Percentiles rank a stretch among this genome's conserved stretches.
These are phyloP conservation scores for Beauveria sp. DNA, from an alignment of 2,329 filamentous ascomycete genomes.

Conservation along the genomic window DNA sequence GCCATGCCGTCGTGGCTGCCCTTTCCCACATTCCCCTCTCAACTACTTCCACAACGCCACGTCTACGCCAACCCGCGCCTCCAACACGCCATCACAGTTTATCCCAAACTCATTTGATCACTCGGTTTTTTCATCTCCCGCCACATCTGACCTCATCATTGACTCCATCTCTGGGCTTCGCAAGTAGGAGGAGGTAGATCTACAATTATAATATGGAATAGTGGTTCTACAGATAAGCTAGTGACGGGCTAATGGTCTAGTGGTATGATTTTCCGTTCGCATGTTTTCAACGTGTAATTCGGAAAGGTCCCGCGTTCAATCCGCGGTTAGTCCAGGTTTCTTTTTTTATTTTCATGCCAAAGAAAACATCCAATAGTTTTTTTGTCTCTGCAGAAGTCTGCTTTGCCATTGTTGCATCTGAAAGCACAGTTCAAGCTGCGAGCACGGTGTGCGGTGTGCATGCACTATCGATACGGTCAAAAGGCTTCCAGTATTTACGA, in stretches of 20 bases:
- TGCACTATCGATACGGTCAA: background rate
- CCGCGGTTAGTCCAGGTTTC: slow-evolving; percentile 7
- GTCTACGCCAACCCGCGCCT: too few species aligned
- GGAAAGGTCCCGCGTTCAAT: slow-evolving; percentile 11
- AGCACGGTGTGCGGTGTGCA: background rate
- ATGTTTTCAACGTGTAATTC: background rate
- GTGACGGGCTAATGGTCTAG: slow-evolving; percentile 6
- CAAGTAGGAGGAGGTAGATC: too few species aligned
- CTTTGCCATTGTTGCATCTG: background rate
- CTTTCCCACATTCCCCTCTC: too few species aligned
- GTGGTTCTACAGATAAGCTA: background rate
- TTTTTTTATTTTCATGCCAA: background rate
- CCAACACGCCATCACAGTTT: too few species aligned
- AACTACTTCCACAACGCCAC: too few species aligned
- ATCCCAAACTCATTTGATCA: too few species aligned
- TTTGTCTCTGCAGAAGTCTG: background rate
- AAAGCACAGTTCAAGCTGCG: background rate
- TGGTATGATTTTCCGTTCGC: slow-evolving; percentile 11
- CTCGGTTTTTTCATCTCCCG: too few species aligned
- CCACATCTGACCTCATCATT: too few species aligned
- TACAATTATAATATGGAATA: background rate
- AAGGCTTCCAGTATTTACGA: too few species aligned
- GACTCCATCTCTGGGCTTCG: background rate
- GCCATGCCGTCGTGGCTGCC: too few species aligned
- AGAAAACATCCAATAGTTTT: background rate